Conservation (phyloP, 257 asterid species). For the Solanum tarijense region DNA sequence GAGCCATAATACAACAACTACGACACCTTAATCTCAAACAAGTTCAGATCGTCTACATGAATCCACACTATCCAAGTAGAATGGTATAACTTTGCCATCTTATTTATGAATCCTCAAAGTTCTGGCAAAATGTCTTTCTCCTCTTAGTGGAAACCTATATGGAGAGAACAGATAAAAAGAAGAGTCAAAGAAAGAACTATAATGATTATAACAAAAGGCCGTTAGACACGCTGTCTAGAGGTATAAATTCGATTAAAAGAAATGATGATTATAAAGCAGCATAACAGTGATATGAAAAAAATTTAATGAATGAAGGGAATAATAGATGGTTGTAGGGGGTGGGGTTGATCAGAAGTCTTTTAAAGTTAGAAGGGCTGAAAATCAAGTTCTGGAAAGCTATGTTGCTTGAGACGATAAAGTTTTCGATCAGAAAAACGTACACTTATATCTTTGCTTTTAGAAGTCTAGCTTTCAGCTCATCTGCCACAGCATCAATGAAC, state of each 20-base stretch:
- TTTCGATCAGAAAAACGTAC: conserved; percentile 1
- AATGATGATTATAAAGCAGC: neutral
- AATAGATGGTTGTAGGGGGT: neutral
- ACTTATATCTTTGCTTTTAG: conserved; percentile 24
- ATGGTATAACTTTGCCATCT: too few species aligned
- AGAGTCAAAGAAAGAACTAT: neutral
- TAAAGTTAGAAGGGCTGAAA: neutral
- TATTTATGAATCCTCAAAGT: neutral
- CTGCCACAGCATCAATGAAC: conserved; percentile 90
- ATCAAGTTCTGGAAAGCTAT: neutral
- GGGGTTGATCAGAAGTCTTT: neutral
- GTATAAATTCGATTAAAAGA: neutral
- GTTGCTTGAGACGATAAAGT: neutral
- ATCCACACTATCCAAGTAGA: too few species aligned
- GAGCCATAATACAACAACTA: neutral
- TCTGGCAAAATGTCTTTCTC: neutral
- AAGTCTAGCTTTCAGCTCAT: conserved; percentile 71
- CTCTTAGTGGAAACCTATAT: neutral
- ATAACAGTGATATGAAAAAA: neutral
- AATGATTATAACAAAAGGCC: neutral
- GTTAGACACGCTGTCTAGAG: neutral
- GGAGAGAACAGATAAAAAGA: neutral
- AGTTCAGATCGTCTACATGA: neutral
- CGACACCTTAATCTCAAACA: neutral
- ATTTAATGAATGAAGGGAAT: neutral